Percentiles rank a stretch among this genome's conserved stretches.
These are phyloP conservation scores for Sphagnum magellanicum DNA, from an alignment of 228 moss, liverwort and hornwort genomes.

Conservation along the genomic window DNA sequence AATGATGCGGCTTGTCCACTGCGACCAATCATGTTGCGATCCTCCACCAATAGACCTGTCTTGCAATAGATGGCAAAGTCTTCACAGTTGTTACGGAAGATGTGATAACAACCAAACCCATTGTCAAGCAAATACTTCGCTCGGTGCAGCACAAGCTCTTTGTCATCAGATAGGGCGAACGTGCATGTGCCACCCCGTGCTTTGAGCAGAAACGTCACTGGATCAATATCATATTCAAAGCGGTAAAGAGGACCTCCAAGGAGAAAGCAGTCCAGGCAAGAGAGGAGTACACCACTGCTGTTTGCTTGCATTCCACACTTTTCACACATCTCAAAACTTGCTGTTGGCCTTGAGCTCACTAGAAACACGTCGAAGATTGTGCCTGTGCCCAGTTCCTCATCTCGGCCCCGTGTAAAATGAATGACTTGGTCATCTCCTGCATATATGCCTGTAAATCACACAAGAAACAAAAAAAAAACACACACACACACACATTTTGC, in stretches of 20 bases:
- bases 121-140: conserved; percentile 70
- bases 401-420: conserved; percentile 91
- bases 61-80: conserved; percentile 98
- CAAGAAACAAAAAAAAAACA: background rate
- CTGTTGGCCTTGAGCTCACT: conserved; percentile 65
- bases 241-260: conserved; percentile 72
- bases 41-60: conserved; percentile 76
- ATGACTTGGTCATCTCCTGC: conserved; percentile 63
- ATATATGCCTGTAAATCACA: conserved; percentile 51
- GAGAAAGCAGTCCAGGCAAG: conserved; percentile 83
- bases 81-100: conserved; percentile 95
- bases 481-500: background rate
- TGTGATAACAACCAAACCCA: conserved; percentile 80
- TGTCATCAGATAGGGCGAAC: conserved; percentile 62
- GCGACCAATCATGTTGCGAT: conserved; percentile 76
- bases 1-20: conserved; percentile 94
- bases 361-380: conserved; percentile 69
- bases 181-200: conserved; percentile 95
- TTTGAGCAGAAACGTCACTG: conserved; percentile 73
- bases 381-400: conserved; percentile 86
- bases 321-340: conserved; percentile 34
- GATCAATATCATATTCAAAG: conserved; percentile 71
- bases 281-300: conserved; percentile 71
- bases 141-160: conserved; percentile 69
- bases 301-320: conserved; percentile 72